phyloP scores from a whole-genome alignment of 140 eudicot genomes.

The Ambrosia hybrid region DNA sequence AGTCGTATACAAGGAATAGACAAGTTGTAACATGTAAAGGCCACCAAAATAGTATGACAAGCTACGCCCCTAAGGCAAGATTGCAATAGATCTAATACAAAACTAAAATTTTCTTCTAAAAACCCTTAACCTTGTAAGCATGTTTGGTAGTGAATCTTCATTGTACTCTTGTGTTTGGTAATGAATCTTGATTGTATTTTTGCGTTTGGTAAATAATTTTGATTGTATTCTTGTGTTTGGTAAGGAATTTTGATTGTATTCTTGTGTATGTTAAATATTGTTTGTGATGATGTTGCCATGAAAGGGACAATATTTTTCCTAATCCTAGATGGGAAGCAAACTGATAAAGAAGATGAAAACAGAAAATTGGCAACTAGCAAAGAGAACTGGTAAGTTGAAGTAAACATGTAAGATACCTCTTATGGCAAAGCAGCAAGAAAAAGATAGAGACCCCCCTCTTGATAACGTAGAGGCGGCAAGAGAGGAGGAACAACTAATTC shows the following conservation, averaged over 20 bases:
- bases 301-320: not conserved
- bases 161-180: not conserved
- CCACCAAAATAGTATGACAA: too few species aligned
- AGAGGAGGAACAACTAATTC: conserved; percentile 12
- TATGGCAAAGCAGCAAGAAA: conserved; percentile 2
- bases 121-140: not conserved
- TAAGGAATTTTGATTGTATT: not conserved
- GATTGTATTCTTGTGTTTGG: not conserved
- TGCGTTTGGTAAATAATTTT: too few species aligned
- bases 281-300: not conserved
- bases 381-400: not conserved
- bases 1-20: not conserved
- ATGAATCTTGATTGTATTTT: not conserved
- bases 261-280: not conserved
- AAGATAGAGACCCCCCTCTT: not conserved
- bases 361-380: not conserved
- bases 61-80: too few species aligned
- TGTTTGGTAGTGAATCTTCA: not conserved
- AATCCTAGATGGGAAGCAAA: too few species aligned
- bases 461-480: not conserved
- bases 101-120: not conserved
- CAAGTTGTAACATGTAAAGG: too few species aligned
- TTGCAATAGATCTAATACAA: too few species aligned
- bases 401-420: conserved; percentile 1
- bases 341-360: not conserved